Conservation (phyloP, 1,139 yeast genomes). For the Sugiyamaella japonica region DNA sequence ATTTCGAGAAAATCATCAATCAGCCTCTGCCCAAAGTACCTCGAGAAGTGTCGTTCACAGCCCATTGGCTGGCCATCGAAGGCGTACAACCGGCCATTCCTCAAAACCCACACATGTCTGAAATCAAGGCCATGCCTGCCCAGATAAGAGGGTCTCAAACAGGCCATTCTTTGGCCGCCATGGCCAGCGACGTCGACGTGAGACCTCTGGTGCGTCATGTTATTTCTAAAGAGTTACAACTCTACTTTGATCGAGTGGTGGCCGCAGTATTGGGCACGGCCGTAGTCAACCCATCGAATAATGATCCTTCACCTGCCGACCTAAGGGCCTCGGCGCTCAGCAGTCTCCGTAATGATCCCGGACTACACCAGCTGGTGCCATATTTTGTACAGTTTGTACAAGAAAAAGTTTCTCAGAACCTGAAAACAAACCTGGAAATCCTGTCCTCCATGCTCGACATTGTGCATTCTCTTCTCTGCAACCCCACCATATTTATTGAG, state of each 20-base stretch:
- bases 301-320: constrained; percentile 41
- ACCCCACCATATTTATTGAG: constrained; percentile 84
- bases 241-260: constrained; percentile 88
- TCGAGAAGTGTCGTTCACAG: constrained; percentile 85
- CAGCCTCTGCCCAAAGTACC: constrained; percentile 97
- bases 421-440: constrained; percentile 63
- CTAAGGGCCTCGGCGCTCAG: constrained; percentile 77
- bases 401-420: constrained; percentile 88
- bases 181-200: constrained; percentile 63
- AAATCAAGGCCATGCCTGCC: constrained; percentile 44
- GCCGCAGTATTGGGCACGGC: constrained; percentile 58
- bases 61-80: constrained; percentile 98
- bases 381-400: constrained; percentile 95
- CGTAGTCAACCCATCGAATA: neutral
- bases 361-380: constrained; percentile 94
- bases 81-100: constrained; percentile 98
- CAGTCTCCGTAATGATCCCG: constrained; percentile 87
- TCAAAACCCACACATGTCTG: constrained; percentile 84
- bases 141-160: constrained; percentile 45
- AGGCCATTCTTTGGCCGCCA: constrained; percentile 38
- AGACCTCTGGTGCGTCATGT: constrained; percentile 97
- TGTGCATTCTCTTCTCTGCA: constrained; percentile 78
- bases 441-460: constrained; percentile 90
- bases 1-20: constrained; percentile 88
- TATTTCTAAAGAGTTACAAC: constrained; percentile 86